Conservation (phyloP, 78 protist species). For the Tieghemostelium lacteum region DNA sequence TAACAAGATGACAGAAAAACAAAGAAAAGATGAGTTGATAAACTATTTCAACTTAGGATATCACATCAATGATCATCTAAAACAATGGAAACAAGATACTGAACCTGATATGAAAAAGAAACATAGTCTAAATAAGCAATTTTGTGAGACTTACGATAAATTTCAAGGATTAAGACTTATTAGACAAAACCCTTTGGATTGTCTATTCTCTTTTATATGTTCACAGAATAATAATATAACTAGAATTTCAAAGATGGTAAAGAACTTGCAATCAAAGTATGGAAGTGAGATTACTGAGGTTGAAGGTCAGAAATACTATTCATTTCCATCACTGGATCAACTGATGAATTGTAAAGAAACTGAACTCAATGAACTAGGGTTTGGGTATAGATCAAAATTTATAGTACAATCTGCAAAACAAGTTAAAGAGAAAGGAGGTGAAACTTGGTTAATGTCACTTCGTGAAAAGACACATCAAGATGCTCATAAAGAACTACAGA, state of each 20-base stretch:
- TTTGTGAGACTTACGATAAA: background rate
- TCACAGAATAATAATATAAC: constrained; percentile 93
- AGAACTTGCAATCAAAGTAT: background rate
- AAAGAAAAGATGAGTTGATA: background rate
- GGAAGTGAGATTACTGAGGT: constrained; percentile 23
- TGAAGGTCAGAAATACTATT: background rate
- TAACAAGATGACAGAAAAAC: background rate
- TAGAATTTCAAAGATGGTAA: constrained; percentile 86
- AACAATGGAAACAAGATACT: constrained; percentile 23
- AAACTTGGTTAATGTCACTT: constrained; percentile 48
- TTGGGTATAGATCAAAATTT: constrained; percentile 92
- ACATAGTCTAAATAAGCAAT: constrained; percentile 45
- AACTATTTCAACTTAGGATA: constrained; percentile 36
- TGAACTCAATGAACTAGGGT: constrained; percentile 87
- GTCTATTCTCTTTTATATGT: constrained; percentile 94
- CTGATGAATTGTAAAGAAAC: constrained; percentile 30
- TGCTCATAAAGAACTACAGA: constrained; percentile 35
- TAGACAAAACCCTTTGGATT: constrained; percentile 90
- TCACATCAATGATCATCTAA: background rate
- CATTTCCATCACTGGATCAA: constrained; percentile 72
- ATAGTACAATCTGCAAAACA: constrained; percentile 43
- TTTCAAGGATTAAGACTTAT: constrained; percentile 65
- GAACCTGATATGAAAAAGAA: background rate
- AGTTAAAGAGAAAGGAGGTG: constrained; percentile 78
- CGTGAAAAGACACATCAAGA: background rate